A percentile compares a stretch with the other conserved stretches of the same genome.
Conservation (phyloP, 257 asterid genomes). For the Solanum pinnatisectum region DNA sequence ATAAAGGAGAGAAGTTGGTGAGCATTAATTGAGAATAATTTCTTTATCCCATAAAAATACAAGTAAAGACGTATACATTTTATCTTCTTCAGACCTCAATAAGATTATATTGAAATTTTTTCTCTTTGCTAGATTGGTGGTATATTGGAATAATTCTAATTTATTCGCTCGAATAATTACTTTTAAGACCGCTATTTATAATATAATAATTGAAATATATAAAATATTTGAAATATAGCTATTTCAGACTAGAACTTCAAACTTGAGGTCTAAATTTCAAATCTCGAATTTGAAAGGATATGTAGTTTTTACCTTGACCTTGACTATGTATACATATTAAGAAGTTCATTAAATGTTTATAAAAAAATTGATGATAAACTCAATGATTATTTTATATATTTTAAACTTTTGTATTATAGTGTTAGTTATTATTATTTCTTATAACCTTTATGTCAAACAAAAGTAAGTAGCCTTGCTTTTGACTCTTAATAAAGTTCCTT, state of each 20-base stretch:
- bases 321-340: neutral
- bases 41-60: too few species aligned
- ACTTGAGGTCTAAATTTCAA: too few species aligned
- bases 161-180: neutral
- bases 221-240: neutral
- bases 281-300: neutral
- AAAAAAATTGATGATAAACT: neutral
- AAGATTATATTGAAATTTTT: neutral
- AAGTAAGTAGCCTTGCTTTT: neutral
- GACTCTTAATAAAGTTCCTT: neutral
- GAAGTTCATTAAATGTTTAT: neutral
- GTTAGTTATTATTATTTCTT: neutral
- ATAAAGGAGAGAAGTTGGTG: neutral
- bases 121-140: neutral
- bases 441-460: neutral
- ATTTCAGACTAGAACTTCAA: neutral
- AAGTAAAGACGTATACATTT: fast-evolving
- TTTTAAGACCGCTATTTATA: neutral
- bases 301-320: neutral
- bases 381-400: neutral
- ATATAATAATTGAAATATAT: too few species aligned
- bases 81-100: too few species aligned
- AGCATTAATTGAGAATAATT: neutral
- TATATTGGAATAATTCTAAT: neutral
- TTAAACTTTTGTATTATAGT: neutral